Percentiles rank a stretch among this genome's conserved stretches.
These are phyloP conservation scores for Rhizopogon rudus DNA, from an alignment of 768 basidiomycete genomes.

Conservation along the genomic window DNA sequence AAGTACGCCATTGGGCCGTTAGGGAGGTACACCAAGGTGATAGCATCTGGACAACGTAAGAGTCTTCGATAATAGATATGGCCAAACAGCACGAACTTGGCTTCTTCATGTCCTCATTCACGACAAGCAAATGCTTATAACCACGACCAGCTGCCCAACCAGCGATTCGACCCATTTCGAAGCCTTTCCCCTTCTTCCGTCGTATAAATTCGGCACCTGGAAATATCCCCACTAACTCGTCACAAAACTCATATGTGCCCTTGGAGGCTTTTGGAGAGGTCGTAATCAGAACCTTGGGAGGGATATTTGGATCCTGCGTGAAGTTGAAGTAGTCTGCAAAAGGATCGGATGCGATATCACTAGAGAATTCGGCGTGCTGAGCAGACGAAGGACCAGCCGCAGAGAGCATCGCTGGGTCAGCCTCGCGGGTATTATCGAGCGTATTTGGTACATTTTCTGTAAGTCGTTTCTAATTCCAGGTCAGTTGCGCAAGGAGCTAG, in stretches of 20 bases:
- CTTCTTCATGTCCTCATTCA: slow-evolving; percentile 93
- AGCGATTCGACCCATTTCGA: slow-evolving; percentile 86
- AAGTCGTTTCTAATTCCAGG: slow-evolving; percentile 60
- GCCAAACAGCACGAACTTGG: slow-evolving; percentile 60
- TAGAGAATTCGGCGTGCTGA: slow-evolving; percentile 54
- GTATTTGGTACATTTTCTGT: slow-evolving; percentile 86
- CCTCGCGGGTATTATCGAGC: slow-evolving; percentile 89
- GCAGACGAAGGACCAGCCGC: slow-evolving; percentile 32
- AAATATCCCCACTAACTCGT: slow-evolving; percentile 84
- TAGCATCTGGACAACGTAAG: slow-evolving; percentile 58
- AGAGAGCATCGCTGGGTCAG: slow-evolving; percentile 46
- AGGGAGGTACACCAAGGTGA: slow-evolving; percentile 89
- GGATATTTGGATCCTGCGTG: slow-evolving; percentile 59
- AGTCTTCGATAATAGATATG: background rate
- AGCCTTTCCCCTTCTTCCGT: slow-evolving; percentile 84
- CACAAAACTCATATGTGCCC: slow-evolving; percentile 86
- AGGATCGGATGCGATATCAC: slow-evolving; percentile 68
- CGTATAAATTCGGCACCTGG: slow-evolving; percentile 89
- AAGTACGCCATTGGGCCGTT: slow-evolving; percentile 94
- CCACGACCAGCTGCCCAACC: slow-evolving; percentile 89
- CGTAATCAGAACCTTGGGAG: slow-evolving; percentile 87
- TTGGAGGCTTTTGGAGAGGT: slow-evolving; percentile 89
- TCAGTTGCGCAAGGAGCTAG: background rate
- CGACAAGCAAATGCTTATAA: slow-evolving; percentile 85
- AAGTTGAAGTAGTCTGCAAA: slow-evolving; percentile 76